A percentile compares a stretch with the other conserved stretches of the same genome.
Conservation (phyloP, 768 basidiomycete genomes). For the Suillus paluster region DNA sequence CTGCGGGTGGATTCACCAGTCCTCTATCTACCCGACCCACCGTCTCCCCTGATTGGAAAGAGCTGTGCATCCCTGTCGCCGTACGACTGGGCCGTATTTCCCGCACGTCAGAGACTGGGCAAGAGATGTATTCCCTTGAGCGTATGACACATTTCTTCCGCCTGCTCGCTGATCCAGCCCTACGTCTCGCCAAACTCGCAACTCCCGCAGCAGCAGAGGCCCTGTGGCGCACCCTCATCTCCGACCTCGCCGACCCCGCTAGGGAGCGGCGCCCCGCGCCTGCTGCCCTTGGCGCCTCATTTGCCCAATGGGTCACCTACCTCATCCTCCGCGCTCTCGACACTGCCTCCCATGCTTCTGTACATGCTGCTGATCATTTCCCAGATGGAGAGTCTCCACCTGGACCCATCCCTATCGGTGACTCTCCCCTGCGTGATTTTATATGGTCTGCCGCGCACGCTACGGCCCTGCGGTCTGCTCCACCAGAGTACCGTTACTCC, state of each 20-base stretch:
- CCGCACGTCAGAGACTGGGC: not conserved
- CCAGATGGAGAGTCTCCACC: not conserved
- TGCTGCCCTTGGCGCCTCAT: not conserved
- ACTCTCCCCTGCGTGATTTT: not conserved
- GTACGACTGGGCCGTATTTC: not conserved
- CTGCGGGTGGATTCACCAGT: not conserved
- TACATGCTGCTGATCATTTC: not conserved
- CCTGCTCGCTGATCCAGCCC: not conserved
- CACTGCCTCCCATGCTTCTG: not conserved
- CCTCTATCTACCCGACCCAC: not conserved
- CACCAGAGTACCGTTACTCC: not conserved
- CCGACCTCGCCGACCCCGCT: not conserved
- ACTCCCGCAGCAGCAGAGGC: not conserved
- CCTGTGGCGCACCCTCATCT: not conserved
- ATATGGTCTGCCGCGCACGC: not conserved
- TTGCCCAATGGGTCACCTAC: not conserved
- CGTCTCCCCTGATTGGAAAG: not conserved
- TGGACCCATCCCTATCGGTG: not conserved
- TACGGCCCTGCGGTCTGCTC: not conserved
- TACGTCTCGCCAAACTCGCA: not conserved
- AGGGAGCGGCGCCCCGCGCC: not conserved
- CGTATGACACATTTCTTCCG: not conserved
- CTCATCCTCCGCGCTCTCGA: not conserved
- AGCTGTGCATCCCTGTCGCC: not conserved
- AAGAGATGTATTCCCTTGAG: not conserved